A percentile compares a stretch with the other conserved stretches of the same genome.
phyloP scores from a whole-genome alignment of 2,329 filamentous ascomycete species.

The Talaromyces sp. region DNA sequence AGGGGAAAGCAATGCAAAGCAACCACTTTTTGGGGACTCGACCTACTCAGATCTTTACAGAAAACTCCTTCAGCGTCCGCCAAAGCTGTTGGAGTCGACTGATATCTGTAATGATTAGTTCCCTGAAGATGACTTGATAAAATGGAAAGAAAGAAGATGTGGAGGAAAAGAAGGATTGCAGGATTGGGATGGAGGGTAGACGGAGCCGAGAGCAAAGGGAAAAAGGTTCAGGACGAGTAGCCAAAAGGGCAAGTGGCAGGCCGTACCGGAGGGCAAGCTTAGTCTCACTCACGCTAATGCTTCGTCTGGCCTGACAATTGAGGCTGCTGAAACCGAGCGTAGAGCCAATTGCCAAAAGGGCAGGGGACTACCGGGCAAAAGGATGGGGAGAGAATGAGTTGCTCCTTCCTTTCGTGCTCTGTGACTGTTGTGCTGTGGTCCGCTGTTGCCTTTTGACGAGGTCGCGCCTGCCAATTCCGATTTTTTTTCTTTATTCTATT shows the following conservation, averaged over 20 bases:
- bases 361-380: conserved; percentile 8
- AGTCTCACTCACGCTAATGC: background rate
- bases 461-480: background rate
- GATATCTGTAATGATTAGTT: conserved; percentile 3
- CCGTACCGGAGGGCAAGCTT: background rate
- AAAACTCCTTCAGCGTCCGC: conserved; percentile 14
- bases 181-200: conserved; percentile 2
- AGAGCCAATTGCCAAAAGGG: background rate
- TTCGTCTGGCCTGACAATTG: conserved; percentile 6
- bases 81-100: conserved; percentile 18
- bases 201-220: background rate
- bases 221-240: background rate
- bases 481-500: background rate
- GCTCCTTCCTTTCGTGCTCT: background rate
- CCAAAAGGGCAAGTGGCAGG: conserved; percentile 7
- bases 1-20: background rate
- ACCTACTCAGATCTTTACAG: conserved; percentile 12
- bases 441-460: conserved; percentile 1
- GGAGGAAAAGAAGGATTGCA: background rate
- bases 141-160: background rate
- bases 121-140: background rate
- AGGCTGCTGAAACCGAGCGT: background rate
- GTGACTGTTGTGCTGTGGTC: background rate
- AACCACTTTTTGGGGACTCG: background rate
- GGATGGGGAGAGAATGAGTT: background rate